phyloP scores from a whole-genome alignment of 2,329 filamentous ascomycete species.

The Thyridium curvatum region DNA sequence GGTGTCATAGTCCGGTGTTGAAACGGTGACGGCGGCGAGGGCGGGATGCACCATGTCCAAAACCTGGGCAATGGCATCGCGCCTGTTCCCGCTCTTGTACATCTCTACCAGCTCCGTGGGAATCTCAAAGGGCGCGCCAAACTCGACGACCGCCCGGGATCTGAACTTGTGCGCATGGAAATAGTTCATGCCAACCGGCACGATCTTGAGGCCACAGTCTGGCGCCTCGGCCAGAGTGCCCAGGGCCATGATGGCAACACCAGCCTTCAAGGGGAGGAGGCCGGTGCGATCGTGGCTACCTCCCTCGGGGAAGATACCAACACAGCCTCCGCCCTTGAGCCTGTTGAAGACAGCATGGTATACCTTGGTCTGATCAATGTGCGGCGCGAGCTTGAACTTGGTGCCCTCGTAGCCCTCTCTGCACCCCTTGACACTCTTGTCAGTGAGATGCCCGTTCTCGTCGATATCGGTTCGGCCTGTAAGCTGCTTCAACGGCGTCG shows the following conservation, averaged over 20 bases:
- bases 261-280: slow-evolving; percentile 86
- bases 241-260: slow-evolving; percentile 95
- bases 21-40: slow-evolving; percentile 83
- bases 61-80: slow-evolving; percentile 80
- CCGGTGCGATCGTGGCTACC: slow-evolving; percentile 93
- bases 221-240: slow-evolving; percentile 81
- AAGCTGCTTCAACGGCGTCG: slow-evolving; percentile 69
- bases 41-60: slow-evolving; percentile 83
- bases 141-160: slow-evolving; percentile 91
- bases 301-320: slow-evolving; percentile 95
- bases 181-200: slow-evolving; percentile 98
- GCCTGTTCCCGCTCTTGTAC: slow-evolving; percentile 75
- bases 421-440: slow-evolving; percentile 45
- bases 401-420: slow-evolving; percentile 66
- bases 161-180: slow-evolving; percentile 99
- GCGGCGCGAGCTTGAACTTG: slow-evolving; percentile 81
- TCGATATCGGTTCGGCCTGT: slow-evolving; percentile 73
- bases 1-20: slow-evolving; percentile 89
- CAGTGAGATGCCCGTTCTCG: slow-evolving; percentile 56
- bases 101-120: slow-evolving; percentile 75
- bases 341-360: slow-evolving; percentile 90
- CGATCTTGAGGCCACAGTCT: slow-evolving; percentile 84
- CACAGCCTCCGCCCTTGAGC: slow-evolving; percentile 75
- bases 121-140: slow-evolving; percentile 83
- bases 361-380: slow-evolving; percentile 89